phyloP scores from a whole-genome alignment of 176 grass and related monocot species.

The Otatea glauca region DNA sequence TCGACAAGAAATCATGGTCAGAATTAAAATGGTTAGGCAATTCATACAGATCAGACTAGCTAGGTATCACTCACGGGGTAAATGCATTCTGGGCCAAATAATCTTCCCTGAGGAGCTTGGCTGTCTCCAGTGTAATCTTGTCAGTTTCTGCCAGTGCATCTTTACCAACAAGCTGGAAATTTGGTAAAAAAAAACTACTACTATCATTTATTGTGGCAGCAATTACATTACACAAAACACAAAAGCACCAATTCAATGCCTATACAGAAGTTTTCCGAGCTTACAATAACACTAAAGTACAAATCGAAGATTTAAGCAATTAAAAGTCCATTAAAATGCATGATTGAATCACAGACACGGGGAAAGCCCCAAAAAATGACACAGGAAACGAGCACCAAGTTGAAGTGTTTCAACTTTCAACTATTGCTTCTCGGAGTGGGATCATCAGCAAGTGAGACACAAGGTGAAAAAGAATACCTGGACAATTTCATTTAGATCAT shows the following conservation, averaged over 20 bases:
- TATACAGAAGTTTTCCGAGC: neutral
- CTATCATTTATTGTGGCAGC: neutral
- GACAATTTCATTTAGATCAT: constrained; percentile 95
- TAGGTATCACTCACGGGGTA: constrained; percentile 67
- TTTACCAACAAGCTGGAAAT: constrained; percentile 86
- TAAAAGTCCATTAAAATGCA: neutral
- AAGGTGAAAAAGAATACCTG: constrained; percentile 59
- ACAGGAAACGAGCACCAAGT: neutral
- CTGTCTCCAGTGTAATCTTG: constrained; percentile 78
- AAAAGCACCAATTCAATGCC: neutral
- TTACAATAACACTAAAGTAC: constrained; percentile 9
- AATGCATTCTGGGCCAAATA: constrained; percentile 91
- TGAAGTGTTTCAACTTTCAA: constrained; percentile 12
- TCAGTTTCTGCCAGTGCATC: constrained; percentile 85
- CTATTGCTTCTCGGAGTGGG: neutral
- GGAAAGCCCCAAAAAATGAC: neutral
- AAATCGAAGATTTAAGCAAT: neutral
- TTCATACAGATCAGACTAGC: neutral
- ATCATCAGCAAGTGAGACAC: constrained; percentile 5
- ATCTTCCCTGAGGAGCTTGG: constrained; percentile 88
- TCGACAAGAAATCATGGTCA: constrained; percentile 2
- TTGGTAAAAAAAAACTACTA: constrained; percentile 3
- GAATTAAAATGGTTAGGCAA: neutral
- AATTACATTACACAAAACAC: neutral
- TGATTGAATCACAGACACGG: neutral